Conservation (phyloP, 495 filamentous ascomycete species). For the Aspergillus panamensis region DNA sequence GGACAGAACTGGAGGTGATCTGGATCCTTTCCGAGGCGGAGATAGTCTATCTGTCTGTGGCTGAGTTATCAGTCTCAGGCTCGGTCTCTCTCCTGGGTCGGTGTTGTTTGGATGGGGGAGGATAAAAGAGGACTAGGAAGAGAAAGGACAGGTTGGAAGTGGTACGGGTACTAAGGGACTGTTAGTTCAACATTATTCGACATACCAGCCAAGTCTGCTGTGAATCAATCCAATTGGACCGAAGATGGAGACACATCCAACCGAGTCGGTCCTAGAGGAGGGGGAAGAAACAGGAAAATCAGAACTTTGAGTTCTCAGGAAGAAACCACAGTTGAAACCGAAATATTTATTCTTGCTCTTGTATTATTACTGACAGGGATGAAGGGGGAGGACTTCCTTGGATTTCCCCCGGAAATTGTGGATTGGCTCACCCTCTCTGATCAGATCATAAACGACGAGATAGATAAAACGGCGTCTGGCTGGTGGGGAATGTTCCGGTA, state of each 20-base stretch:
- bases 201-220: neutral
- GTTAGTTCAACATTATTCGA: neutral
- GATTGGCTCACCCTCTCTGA: neutral
- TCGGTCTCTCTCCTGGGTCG: neutral
- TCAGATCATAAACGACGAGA: neutral
- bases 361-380: neutral
- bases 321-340: neutral
- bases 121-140: neutral
- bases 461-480: neutral
- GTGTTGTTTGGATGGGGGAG: conserved; percentile 7
- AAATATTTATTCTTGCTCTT: neutral
- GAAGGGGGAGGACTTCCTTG: neutral
- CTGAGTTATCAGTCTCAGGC: neutral
- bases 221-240: neutral
- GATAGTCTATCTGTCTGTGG: neutral
- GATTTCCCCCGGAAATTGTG: neutral
- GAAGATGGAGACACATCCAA: neutral
- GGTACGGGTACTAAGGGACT: neutral
- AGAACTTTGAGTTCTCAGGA: neutral
- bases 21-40: conserved; percentile 4
- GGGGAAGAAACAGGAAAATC: neutral
- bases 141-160: neutral
- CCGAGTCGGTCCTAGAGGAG: neutral
- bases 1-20: conserved; percentile 2
- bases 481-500: neutral